These are phyloP conservation scores for Phoma sp. DNA, from an alignment of 2,329 filamentous ascomycete species.

Conservation along the genomic window DNA sequence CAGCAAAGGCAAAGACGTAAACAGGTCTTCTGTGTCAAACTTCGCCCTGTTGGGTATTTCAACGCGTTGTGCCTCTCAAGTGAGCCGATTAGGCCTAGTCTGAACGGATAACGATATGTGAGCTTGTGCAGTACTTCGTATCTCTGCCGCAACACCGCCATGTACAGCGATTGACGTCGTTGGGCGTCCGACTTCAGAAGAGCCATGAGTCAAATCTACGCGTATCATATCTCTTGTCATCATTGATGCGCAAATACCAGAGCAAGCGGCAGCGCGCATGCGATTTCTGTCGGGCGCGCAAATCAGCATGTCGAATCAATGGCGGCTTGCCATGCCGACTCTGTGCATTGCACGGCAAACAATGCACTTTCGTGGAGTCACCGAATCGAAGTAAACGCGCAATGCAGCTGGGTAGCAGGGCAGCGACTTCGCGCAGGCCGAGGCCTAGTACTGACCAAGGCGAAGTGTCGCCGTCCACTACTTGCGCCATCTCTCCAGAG, in stretches of 20 bases:
- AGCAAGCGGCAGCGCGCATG: constrained; percentile 17
- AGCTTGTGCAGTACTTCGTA: background rate
- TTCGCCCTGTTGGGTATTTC: too few relatives aligned
- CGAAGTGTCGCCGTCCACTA: background rate
- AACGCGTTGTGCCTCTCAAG: too few relatives aligned
- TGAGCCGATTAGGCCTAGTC: too few relatives aligned
- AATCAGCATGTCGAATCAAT: constrained; percentile 16
- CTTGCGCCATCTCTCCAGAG: too few relatives aligned
- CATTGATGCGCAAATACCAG: constrained; percentile 11
- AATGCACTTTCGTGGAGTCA: constrained; percentile 16
- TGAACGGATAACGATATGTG: too few relatives aligned
- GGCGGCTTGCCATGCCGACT: constrained; percentile 12
- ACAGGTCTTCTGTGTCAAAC: too few relatives aligned
- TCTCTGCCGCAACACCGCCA: background rate
- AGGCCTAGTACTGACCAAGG: background rate
- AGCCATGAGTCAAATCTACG: background rate
- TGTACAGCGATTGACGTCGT: background rate
- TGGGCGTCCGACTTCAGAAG: too few relatives aligned
- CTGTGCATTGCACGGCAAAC: constrained; percentile 12
- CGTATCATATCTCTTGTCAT: background rate
- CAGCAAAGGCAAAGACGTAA: too few relatives aligned
- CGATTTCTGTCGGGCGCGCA: constrained; percentile 16
- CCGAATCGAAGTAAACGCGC: constrained; percentile 13
- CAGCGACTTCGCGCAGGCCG: background rate
- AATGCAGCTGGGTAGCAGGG: background rate